Evolutionary conservation across 1,284 basidiomycete species (phyloP).

Genomic region (Rhodofomes roseus): DNA sequence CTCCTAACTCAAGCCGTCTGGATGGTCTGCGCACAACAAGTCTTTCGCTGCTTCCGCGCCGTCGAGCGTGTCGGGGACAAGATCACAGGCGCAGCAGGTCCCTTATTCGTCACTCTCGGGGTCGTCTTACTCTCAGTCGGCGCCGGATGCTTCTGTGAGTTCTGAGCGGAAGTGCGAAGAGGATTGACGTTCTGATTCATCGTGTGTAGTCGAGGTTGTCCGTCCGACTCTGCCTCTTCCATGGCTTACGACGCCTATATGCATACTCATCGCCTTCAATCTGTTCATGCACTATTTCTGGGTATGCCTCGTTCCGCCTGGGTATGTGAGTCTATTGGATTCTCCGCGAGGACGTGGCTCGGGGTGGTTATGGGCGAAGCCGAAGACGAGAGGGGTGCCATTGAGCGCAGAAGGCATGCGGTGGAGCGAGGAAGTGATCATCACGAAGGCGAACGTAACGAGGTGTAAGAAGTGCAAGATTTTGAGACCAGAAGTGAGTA

Average conservation of each 20-base stretch:
- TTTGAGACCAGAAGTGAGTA: constrained; percentile 79
- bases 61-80: constrained; percentile 77
- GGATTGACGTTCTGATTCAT: no score
- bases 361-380: constrained; percentile 54
- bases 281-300: constrained; percentile 82
- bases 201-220: constrained; percentile 66
- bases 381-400: constrained; percentile 20
- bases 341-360: constrained; percentile 36
- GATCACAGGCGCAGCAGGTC: constrained; percentile 87
- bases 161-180: background rate
- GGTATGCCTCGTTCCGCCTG: constrained; percentile 75
- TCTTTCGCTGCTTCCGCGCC: constrained; percentile 85
- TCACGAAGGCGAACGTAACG: constrained; percentile 51
- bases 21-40: constrained; percentile 31
- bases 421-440: constrained; percentile 40
- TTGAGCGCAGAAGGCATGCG: constrained; percentile 32
- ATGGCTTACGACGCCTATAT: constrained; percentile 59
- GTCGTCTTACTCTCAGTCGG: constrained; percentile 68
- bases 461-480: constrained; percentile 69
- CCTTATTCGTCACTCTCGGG: constrained; percentile 82
- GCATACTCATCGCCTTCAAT: constrained; percentile 75
- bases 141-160: constrained; percentile 75
- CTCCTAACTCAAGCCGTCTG: background rate
- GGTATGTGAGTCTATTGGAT: constrained; percentile 65
- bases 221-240: constrained; percentile 50